Percentiles rank a stretch among this genome's conserved stretches.
Evolutionary conservation across 2,329 filamentous ascomycete genomes (phyloP).

Genomic region (Didymella keratinophila): DNA sequence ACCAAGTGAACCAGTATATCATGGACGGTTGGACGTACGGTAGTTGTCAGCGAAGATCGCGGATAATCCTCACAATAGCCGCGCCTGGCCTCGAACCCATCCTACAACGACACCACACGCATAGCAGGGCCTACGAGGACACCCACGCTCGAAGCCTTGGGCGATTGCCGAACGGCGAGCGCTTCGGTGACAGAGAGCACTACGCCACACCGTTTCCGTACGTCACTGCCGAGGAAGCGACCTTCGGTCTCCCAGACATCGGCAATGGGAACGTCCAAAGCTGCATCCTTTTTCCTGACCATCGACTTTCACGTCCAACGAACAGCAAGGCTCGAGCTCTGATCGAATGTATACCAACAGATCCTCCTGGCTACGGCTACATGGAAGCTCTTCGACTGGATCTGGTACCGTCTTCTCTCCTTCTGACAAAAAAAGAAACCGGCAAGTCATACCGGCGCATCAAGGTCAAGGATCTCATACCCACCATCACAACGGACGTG

Average conservation of each 20-base stretch:
- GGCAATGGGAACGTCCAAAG: constrained; percentile 67
- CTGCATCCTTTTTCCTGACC: constrained; percentile 73
- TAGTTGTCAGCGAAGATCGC: constrained; percentile 68
- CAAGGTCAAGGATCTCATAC: constrained; percentile 61
- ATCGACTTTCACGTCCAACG: constrained; percentile 58
- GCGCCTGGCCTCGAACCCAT: constrained; percentile 70
- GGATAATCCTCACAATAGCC: constrained; percentile 76
- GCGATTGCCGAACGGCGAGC: constrained; percentile 38
- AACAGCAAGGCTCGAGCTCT: constrained; percentile 51
- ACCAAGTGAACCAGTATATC: constrained; percentile 73
- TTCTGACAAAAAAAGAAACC: constrained; percentile 29
- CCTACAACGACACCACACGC: constrained; percentile 64
- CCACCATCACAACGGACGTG: constrained; percentile 68
- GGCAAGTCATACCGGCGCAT: constrained; percentile 61
- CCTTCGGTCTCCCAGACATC: constrained; percentile 68
- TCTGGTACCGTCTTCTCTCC: constrained; percentile 42
- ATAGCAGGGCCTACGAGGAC: constrained; percentile 62
- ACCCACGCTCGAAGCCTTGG: constrained; percentile 59
- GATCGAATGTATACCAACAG: constrained; percentile 66
- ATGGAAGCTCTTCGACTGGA: constrained; percentile 46
- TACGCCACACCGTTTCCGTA: constrained; percentile 68
- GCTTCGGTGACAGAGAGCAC: constrained; percentile 65
- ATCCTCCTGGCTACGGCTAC: constrained; percentile 52
- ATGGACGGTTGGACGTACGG: constrained; percentile 75
- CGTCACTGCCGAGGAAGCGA: constrained; percentile 62